A percentile compares a stretch with the other conserved stretches of the same genome.
Evolutionary conservation across 164 flowering plant species (phyloP).

Genomic region (Taxillus chinensis): DNA sequence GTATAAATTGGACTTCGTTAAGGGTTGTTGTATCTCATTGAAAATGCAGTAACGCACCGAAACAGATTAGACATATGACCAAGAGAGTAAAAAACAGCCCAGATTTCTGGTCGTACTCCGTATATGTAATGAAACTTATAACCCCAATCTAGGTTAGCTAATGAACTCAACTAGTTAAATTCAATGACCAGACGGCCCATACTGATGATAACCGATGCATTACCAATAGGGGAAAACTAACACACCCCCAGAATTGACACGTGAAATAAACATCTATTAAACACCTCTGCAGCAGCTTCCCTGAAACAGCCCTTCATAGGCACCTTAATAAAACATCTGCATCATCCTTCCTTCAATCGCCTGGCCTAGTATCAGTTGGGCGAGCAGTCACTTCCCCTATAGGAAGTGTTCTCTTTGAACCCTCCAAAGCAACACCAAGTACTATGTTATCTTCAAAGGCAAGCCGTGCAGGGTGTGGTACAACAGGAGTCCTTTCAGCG

Average conservation of each 20-base stretch:
- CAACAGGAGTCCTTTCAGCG: conserved; percentile 17
- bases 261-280: no score
- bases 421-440: conserved; percentile 62
- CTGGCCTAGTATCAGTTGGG: conserved; percentile 1
- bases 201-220: no score
- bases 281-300: neutral
- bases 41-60: no score
- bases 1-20: no score
- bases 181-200: neutral
- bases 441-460: conserved; percentile 52
- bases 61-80: no score
- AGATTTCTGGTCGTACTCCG: no score
- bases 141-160: neutral
- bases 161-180: neutral
- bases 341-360: no score
- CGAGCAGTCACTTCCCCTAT: conserved; percentile 57
- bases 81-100: no score
- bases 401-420: conserved; percentile 74
- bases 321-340: no score
- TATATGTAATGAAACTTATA: no score
- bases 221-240: neutral
- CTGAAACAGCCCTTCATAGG: conserved; percentile 18
- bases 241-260: conserved; percentile 5
- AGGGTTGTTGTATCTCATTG: no score
- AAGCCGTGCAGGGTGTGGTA: conserved; percentile 21